Evolutionary conservation across 1,284 basidiomycete genomes (phyloP).

Genomic region (Thelephora terrestris): DNA sequence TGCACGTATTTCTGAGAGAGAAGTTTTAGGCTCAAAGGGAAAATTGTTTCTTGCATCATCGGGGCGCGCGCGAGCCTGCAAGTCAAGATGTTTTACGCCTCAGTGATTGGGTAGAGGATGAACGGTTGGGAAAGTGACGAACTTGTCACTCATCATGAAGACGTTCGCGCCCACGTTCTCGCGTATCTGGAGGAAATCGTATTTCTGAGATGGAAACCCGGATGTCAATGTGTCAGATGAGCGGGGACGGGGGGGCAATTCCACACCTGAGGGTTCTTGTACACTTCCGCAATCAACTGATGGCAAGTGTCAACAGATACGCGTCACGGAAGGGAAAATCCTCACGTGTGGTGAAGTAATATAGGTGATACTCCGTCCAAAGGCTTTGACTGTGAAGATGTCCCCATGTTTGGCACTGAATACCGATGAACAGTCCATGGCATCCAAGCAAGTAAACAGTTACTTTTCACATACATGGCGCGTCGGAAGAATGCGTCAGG

Average conservation of each 20-base stretch:
- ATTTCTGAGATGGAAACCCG: constrained; percentile 7
- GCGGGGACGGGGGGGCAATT: background rate
- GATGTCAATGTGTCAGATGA: background rate
- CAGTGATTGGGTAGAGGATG: background rate
- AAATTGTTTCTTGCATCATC: constrained; percentile 9
- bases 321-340: background rate
- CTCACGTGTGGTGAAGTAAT: constrained; percentile 13
- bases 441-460: background rate
- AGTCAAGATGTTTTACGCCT: background rate
- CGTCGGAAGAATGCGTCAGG: constrained; percentile 13
- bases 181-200: constrained; percentile 11
- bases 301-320: background rate
- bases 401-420: constrained; percentile 11
- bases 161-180: constrained; percentile 7
- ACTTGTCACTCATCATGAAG: constrained; percentile 5
- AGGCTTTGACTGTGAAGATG: constrained; percentile 11
- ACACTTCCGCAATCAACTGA: constrained; percentile 13
- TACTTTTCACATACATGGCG: constrained; percentile 9
- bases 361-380: constrained; percentile 11
- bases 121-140: background rate
- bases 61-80: background rate
- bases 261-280: constrained; percentile 12
- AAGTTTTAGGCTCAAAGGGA: constrained; percentile 9
- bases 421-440: background rate
- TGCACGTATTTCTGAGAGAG: constrained; percentile 9